These are phyloP conservation scores for Arachnopeziza araneosa DNA, from an alignment of 2,329 filamentous ascomycete species.

Conservation along the genomic window DNA sequence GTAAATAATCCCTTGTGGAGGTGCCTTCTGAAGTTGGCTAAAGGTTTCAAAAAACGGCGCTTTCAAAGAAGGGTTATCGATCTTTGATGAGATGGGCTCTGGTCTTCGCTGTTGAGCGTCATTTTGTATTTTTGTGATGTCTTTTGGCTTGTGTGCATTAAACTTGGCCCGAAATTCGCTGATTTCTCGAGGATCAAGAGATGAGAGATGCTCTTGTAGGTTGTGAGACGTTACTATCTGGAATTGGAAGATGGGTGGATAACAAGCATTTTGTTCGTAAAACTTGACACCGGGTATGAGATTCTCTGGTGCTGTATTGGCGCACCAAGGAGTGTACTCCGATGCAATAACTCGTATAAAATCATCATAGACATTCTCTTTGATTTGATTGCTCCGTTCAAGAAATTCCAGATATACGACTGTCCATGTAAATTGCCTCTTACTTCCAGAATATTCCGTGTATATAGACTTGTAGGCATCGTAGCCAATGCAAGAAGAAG, in stretches of 20 bases:
- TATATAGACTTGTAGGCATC: neutral
- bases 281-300: neutral
- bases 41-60: slow-evolving; percentile 18
- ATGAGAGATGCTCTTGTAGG: slow-evolving; percentile 11
- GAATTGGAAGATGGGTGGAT: slow-evolving; percentile 19
- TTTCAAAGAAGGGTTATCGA: neutral
- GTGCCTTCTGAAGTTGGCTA: slow-evolving; percentile 11
- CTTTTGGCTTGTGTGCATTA: neutral
- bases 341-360: neutral
- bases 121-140: neutral
- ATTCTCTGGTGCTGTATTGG: neutral
- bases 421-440: neutral
- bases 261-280: neutral
- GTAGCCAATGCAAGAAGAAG: neutral
- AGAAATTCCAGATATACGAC: neutral
- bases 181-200: slow-evolving; percentile 8
- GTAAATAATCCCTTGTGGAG: neutral
- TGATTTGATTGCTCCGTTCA: neutral
- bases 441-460: neutral
- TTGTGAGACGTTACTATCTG: slow-evolving; percentile 17
- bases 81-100: neutral
- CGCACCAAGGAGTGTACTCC: neutral
- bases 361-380: neutral
- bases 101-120: neutral
- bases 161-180: neutral